phyloP scores from a whole-genome alignment of 192 early-diverging fungal species.

The Coemansia sp. region DNA sequence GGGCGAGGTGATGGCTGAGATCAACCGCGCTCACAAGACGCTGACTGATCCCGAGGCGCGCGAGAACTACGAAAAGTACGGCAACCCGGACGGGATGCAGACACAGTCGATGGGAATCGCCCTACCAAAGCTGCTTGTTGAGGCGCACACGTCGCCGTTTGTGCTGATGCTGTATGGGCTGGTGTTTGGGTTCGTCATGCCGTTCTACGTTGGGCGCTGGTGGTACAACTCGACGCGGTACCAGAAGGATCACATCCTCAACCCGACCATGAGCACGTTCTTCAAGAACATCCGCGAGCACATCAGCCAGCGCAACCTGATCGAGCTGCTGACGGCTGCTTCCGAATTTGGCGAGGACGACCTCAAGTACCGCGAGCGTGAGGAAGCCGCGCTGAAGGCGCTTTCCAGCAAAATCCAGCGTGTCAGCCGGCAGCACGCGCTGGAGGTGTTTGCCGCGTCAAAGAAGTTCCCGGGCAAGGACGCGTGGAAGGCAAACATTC shows the following conservation, averaged over 20 bases:
- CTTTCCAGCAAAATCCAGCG: conserved; percentile 30
- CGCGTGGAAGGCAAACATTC: conserved; percentile 62
- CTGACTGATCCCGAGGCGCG: conserved; percentile 87
- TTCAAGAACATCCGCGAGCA: conserved; percentile 85
- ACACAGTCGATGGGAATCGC: conserved; percentile 89
- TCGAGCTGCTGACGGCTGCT: conserved; percentile 70
- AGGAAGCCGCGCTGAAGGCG: conserved; percentile 48
- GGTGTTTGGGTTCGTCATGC: conserved; percentile 83
- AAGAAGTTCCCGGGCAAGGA: conserved; percentile 44
- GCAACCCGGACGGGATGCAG: conserved; percentile 96
- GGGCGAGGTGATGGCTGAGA: conserved; percentile 72
- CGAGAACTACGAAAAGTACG: conserved; percentile 91
- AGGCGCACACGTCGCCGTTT: conserved; percentile 73
- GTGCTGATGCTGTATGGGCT: conserved; percentile 81
- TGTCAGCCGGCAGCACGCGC: conserved; percentile 29
- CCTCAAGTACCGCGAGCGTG: conserved; percentile 41
- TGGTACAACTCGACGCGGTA: conserved; percentile 86
- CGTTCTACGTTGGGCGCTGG: conserved; percentile 86
- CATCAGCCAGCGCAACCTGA: conserved; percentile 56
- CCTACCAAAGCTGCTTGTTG: conserved; percentile 84
- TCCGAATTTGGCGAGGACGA: conserved; percentile 60
- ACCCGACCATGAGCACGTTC: conserved; percentile 83
- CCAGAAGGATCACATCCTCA: conserved; percentile 86
- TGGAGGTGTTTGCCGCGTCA: conserved; percentile 36
- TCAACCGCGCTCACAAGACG: conserved; percentile 91